phyloP scores from a whole-genome alignment of 106 monocot species.

The Acorus gramineus region DNA sequence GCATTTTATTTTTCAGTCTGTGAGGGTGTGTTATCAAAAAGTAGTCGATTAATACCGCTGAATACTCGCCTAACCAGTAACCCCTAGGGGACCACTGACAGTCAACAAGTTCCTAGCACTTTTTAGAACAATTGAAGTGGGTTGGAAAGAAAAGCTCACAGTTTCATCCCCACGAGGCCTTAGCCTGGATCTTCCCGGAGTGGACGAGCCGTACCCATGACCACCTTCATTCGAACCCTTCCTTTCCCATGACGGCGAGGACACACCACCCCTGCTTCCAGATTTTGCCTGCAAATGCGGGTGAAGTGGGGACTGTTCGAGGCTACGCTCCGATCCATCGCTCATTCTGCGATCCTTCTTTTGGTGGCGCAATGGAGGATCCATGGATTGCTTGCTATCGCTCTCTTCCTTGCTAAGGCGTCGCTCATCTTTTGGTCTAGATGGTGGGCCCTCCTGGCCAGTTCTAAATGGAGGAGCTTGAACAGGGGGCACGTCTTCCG shows the following conservation, averaged over 20 bases:
- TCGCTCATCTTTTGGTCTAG: constrained; percentile 11
- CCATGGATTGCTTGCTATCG: constrained; percentile 1
- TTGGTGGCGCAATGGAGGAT: constrained; percentile 1
- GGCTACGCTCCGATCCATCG: constrained; percentile 25
- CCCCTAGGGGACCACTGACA: too few relatives aligned
- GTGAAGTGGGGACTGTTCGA: constrained; percentile 51
- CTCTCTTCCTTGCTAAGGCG: constrained; percentile 17
- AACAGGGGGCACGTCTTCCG: constrained; percentile 8
- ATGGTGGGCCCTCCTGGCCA: background rate
- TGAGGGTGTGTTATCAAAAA: too few relatives aligned
- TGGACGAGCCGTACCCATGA: constrained; percentile 16
- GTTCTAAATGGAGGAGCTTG: constrained; percentile 16
- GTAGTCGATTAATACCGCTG: too few relatives aligned
- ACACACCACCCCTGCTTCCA: constrained; percentile 16
- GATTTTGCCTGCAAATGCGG: constrained; percentile 24
- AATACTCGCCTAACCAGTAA: too few relatives aligned
- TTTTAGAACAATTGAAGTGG: background rate
- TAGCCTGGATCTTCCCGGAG: constrained; percentile 23
- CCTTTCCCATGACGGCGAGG: constrained; percentile 30
- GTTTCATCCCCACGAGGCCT: constrained; percentile 33
- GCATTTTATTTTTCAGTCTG: too few relatives aligned
- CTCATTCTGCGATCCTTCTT: constrained; percentile 14
- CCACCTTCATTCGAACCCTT: constrained; percentile 20
- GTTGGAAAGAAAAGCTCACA: constrained; percentile 17
- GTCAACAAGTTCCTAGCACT: too few relatives aligned